Base-by-base conservation (phyloP, 192 early-diverging fungal genomes). In the Oehlia diaphana region DNA sequence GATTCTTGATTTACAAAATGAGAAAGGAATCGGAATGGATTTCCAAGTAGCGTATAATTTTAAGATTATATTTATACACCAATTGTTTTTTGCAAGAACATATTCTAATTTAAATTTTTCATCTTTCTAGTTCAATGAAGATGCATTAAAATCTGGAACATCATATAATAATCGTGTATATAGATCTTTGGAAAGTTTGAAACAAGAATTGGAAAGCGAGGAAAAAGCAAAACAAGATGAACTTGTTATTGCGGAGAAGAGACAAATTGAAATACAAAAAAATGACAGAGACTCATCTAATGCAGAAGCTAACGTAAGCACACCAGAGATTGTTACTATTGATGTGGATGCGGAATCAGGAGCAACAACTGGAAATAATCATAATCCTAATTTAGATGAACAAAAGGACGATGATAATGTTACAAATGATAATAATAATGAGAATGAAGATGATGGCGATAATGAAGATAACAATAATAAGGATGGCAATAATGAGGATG, bases 11-110 rank as follows among this genome's bases (percentile, higher is more conserved):
- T 65, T 86, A 28, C 50, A 76, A 44, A 70, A 82, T 19, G 85
- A 86, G 50, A 79, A 68, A 53, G 75, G 63, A 10, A 86, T 86
- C 31, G 53, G 82, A 5, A 68, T 86, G 68, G 85, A 86, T 65
- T 86, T 86, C n/a, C 82, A 82, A 82, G 85, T 86, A 82, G 14
- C 33, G 19, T 53, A 35, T 63, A 62, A 13, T 14, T 26, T 35
- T 62, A 16, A 12, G 6, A 19, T 4, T 37, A 49, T 69, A 50
- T 50, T 58, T 42, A 5, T 42, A 42, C 5, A 5, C 39, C 39
- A 47, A 13, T 3, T 47, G 26, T 26, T 26, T 26, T 26, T 26
- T 26, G 26, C 26, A 26, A 26, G 26, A 16, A 4, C 44, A 28
- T 44, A 12, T 61, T 6, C 12, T 8, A 33, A 39, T 39, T 42